Conservation (phyloP, 78 protist species). For the Dictyostelium intermedium region DNA sequence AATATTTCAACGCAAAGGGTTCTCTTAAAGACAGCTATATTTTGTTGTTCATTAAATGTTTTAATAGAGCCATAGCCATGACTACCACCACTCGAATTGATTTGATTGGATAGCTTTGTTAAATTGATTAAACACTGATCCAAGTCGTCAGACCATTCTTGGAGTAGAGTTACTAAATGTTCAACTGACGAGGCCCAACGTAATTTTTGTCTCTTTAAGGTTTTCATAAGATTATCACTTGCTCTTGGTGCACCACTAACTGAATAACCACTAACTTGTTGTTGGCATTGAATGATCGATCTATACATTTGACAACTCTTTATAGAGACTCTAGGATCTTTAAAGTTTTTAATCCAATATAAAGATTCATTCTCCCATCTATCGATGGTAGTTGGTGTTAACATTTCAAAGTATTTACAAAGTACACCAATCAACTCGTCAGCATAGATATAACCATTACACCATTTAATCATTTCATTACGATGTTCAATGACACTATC, state of each 20-base stretch:
- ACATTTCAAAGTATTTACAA: conserved; percentile 57
- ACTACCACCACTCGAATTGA: neutral
- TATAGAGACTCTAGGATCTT: conserved; percentile 59
- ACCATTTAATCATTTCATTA: conserved; percentile 74
- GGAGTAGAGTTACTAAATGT: conserved; percentile 22
- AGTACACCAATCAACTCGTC: conserved; percentile 45
- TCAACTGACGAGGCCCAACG: conserved; percentile 72
- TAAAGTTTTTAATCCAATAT: conserved; percentile 64
- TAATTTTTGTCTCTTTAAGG: conserved; percentile 11
- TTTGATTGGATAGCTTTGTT: neutral
- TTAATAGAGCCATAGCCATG: neutral
- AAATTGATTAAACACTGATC: neutral
- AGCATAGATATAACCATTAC: conserved; percentile 58
- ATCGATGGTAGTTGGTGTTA: conserved; percentile 32
- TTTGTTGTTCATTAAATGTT: conserved; percentile 8
- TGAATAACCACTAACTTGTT: neutral
- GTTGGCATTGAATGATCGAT: conserved; percentile 66
- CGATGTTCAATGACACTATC: conserved; percentile 70
- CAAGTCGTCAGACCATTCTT: conserved; percentile 61
- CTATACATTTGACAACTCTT: conserved; percentile 66
- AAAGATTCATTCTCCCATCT: conserved; percentile 66
- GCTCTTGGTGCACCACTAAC: neutral
- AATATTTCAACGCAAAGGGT: conserved; percentile 60
- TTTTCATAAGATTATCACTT: neutral
- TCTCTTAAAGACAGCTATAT: conserved; percentile 9